Conservation (phyloP, 345 rosid species). For the Pugionium cornutum region DNA sequence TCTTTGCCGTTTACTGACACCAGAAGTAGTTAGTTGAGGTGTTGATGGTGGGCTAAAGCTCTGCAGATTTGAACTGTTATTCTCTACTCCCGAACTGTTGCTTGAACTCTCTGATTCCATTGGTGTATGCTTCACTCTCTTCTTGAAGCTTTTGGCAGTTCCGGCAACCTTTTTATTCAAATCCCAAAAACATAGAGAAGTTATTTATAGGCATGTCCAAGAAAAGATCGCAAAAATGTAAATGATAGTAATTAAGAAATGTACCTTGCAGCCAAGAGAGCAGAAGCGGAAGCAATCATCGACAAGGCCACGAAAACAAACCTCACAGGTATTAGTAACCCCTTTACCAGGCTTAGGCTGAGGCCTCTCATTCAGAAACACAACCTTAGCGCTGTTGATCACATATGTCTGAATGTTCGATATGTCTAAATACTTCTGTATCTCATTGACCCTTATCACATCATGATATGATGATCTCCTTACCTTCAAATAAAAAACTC, state of each 20-base stretch:
- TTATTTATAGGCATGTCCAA: too few species aligned
- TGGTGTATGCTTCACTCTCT: slow-evolving; percentile 49
- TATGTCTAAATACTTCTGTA: slow-evolving; percentile 77
- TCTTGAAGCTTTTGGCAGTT: slow-evolving; percentile 53
- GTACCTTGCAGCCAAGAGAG: slow-evolving; percentile 98
- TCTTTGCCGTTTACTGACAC: slow-evolving; percentile 55
- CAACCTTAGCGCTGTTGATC: slow-evolving; percentile 86
- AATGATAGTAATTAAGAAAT: background rate
- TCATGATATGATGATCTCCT: slow-evolving; percentile 96
- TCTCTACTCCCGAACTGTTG: slow-evolving; percentile 60
- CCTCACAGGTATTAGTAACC: slow-evolving; percentile 74
- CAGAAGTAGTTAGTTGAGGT: slow-evolving; percentile 61
- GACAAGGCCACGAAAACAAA: slow-evolving; percentile 80
- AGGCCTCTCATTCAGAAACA: slow-evolving; percentile 92
- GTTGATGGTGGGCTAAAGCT: slow-evolving; percentile 59
- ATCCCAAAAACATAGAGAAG: background rate
- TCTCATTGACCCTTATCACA: slow-evolving; percentile 84
- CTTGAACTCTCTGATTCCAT: slow-evolving; percentile 71
- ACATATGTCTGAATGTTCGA: slow-evolving; percentile 85
- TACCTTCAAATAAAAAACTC: slow-evolving; percentile 57
- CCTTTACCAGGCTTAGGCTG: slow-evolving; percentile 92
- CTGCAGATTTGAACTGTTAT: slow-evolving; percentile 37
- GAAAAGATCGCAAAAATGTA: too few species aligned
- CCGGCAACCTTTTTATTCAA: slow-evolving; percentile 57
- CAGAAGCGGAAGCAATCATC: slow-evolving; percentile 88